phyloP scores from a whole-genome alignment of 306 rosid species.

The Pyrus pyrifolia region DNA sequence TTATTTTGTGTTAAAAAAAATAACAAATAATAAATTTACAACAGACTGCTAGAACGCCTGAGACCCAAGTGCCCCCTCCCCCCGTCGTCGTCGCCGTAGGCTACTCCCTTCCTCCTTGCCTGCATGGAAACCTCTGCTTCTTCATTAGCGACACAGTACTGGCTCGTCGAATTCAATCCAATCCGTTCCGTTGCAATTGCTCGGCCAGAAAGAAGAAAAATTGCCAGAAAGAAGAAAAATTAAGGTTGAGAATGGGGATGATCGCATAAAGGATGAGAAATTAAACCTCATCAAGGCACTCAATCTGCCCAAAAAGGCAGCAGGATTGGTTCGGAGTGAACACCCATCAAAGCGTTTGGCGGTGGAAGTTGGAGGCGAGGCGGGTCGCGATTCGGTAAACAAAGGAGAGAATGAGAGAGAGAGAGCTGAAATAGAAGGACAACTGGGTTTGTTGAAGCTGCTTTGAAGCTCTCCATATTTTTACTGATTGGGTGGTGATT shows the following conservation, averaged over 20 bases:
- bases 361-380: conserved; percentile 30
- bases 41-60: too few relatives aligned
- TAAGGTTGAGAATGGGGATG: conserved; percentile 28
- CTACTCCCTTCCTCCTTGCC: too few relatives aligned
- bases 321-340: conserved; percentile 26
- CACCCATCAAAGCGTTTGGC: conserved; percentile 34
- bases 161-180: conserved; percentile 13
- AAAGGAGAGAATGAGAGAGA: too few relatives aligned
- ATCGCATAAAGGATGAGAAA: conserved; percentile 29
- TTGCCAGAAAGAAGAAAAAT: conserved; percentile 27
- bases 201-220: conserved; percentile 27
- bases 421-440: too few relatives aligned
- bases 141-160: conserved; percentile 2
- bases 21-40: too few relatives aligned
- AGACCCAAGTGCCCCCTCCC: too few relatives aligned
- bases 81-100: too few relatives aligned
- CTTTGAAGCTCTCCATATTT: too few relatives aligned
- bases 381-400: conserved; percentile 24
- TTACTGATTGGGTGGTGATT: too few relatives aligned
- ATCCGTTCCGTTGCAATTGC: conserved; percentile 27
- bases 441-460: too few relatives aligned
- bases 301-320: conserved; percentile 42
- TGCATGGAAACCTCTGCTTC: conserved; percentile 39
- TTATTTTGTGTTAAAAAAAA: too few relatives aligned
- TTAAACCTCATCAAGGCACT: conserved; percentile 48